Conservation (phyloP, 192 early-diverging fungal genomes). For the Gaertneriomyces sp. region DNA sequence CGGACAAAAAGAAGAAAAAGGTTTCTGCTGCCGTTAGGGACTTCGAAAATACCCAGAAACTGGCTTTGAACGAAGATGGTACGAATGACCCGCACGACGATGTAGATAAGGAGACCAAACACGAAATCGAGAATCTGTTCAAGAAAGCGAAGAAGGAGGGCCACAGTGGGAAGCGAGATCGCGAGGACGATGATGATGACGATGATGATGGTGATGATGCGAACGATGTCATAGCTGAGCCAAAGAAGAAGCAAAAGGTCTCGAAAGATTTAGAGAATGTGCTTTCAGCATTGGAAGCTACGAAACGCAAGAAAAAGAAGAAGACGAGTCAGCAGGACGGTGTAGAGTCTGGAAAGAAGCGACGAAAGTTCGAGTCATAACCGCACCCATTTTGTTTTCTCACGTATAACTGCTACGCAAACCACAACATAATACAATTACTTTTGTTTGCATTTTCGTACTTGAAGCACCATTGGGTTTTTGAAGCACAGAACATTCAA, state of each 20-base stretch:
- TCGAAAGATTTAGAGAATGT: constrained; percentile 51
- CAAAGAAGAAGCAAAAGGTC: constrained; percentile 8
- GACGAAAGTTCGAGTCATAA: constrained; percentile 24
- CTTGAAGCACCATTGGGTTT: no score
- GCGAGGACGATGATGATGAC: constrained; percentile 9
- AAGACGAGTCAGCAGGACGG: constrained; percentile 13
- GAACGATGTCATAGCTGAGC: not conserved
- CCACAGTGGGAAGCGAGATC: constrained; percentile 30
- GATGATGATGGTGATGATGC: constrained; percentile 10
- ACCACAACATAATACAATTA: no score
- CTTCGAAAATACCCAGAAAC: constrained; percentile 34
- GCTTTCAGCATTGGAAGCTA: constrained; percentile 54
- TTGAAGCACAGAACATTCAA: no score
- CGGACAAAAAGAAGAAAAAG: constrained; percentile 29
- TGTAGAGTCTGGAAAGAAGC: not conserved
- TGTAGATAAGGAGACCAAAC: constrained; percentile 15
- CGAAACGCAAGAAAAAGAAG: constrained; percentile 25
- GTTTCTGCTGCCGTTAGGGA: constrained; percentile 19
- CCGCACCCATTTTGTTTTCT: not conserved
- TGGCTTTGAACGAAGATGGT: not conserved
- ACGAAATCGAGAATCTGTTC: constrained; percentile 28
- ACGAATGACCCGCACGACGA: not conserved
- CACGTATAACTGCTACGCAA: no score
- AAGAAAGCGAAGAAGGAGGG: constrained; percentile 41
- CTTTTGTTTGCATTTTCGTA: no score